These are phyloP conservation scores for Bacterosira constricta DNA, from an alignment of 108 stramenopile genomes.

Conservation along the genomic window DNA sequence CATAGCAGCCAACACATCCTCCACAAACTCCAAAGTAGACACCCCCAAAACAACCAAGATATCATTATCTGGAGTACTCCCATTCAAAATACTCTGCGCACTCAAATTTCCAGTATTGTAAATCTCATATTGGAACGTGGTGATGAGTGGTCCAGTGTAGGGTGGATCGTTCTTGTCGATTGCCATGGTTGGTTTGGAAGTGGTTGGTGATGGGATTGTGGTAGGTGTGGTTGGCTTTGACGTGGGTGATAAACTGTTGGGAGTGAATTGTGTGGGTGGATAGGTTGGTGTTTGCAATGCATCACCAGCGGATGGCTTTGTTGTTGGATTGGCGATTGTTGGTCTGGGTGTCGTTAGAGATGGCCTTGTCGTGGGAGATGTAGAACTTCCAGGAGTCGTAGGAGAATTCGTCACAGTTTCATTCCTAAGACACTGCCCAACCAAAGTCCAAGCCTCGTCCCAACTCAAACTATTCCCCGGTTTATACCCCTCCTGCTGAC, in stretches of 20 bases:
- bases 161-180: not conserved
- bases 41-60: not conserved
- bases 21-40: slow-evolving; percentile 2
- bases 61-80: slow-evolving; percentile 1
- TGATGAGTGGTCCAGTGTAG: slow-evolving; percentile 2
- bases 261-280: too few relatives aligned
- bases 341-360: not conserved
- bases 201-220: not conserved
- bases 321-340: not conserved
- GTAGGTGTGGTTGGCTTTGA: too few relatives aligned
- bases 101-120: not conserved
- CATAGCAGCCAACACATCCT: not conserved
- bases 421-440: slow-evolving; percentile 21
- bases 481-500: slow-evolving; percentile 38
- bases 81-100: slow-evolving; percentile 7
- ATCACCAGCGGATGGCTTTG: not conserved
- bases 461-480: slow-evolving; percentile 34
- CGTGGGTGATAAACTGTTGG: too few relatives aligned
- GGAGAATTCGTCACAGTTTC: not conserved
- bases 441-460: slow-evolving; percentile 39
- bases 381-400: not conserved
- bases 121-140: slow-evolving; percentile 21
- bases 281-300: too few relatives aligned
- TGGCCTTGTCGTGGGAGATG: not conserved
- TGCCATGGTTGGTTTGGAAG: not conserved